phyloP scores from a whole-genome alignment of 805 yeast species.

The Ogataea angusta region DNA sequence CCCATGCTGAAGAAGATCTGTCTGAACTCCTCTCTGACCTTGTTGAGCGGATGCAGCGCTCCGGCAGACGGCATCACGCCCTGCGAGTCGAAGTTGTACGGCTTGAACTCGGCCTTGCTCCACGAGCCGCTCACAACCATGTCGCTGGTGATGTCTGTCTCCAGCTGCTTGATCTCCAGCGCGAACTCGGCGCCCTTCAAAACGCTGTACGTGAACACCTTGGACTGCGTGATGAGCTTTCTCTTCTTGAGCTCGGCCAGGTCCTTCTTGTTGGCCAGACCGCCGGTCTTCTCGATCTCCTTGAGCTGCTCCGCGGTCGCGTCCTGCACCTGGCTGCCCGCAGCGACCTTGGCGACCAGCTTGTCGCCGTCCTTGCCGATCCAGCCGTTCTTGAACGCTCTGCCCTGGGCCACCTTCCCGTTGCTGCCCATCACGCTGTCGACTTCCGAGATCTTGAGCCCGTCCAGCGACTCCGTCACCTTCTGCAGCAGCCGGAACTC shows the following conservation, averaged over 20 bases:
- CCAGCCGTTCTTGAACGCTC: slow-evolving; percentile 98
- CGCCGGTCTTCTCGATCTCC: slow-evolving; percentile 53
- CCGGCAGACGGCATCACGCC: slow-evolving; percentile 86
- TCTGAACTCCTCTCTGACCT: slow-evolving; percentile 96
- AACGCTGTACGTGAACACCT: slow-evolving; percentile 71
- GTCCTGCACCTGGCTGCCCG: slow-evolving; percentile 54
- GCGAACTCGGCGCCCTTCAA: slow-evolving; percentile 84
- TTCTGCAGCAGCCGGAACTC: slow-evolving; percentile 77
- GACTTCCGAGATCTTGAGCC: slow-evolving; percentile 78
- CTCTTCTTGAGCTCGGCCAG: slow-evolving; percentile 89
- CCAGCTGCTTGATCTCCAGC: slow-evolving; percentile 71
- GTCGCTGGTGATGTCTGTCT: slow-evolving; percentile 92
- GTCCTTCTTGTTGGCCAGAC: slow-evolving; percentile 56
- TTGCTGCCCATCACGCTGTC: slow-evolving; percentile 68
- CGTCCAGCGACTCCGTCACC: slow-evolving; percentile 71
- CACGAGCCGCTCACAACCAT: slow-evolving; percentile 84
- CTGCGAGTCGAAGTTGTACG: slow-evolving; percentile 93
- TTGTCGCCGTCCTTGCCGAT: slow-evolving; percentile 81
- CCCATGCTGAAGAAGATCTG: slow-evolving; percentile 98
- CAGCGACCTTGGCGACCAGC: slow-evolving; percentile 58
- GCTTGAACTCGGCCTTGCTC: slow-evolving; percentile 82
- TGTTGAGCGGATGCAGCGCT: slow-evolving; percentile 93
- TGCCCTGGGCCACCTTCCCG: slow-evolving; percentile 93
- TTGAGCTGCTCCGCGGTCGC: slow-evolving; percentile 62
- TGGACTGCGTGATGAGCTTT: slow-evolving; percentile 71